Percentiles rank a stretch among this genome's conserved stretches.
phyloP scores from a whole-genome alignment of 2,329 filamentous ascomycete species.

The Penicillium griseofulvum region DNA sequence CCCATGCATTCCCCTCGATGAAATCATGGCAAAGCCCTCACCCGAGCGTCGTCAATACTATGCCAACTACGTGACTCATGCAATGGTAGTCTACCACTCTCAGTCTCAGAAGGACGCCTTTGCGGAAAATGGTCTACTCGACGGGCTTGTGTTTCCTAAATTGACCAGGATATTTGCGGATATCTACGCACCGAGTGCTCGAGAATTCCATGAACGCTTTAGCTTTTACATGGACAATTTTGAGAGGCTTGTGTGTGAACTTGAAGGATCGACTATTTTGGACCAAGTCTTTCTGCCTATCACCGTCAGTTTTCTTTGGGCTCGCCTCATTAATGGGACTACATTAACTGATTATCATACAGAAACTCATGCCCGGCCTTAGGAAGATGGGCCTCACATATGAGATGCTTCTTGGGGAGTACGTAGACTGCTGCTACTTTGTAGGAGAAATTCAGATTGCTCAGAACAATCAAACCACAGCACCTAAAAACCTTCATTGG shows the following conservation, averaged over 20 bases:
- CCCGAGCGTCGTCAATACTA: neutral
- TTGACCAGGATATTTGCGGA: neutral
- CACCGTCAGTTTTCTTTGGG: neutral
- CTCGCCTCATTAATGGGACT: neutral
- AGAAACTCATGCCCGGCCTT: neutral
- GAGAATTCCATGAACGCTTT: too few species aligned
- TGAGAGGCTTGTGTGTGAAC: neutral
- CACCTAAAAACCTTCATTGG: neutral
- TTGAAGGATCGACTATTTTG: neutral
- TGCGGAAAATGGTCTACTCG: neutral
- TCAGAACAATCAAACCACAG: neutral
- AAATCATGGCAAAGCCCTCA: neutral
- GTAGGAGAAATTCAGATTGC: neutral
- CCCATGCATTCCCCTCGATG: neutral
- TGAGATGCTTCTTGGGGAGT: neutral
- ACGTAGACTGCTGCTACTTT: neutral
- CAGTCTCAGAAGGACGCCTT: neutral
- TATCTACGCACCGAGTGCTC: neutral
- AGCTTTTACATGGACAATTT: neutral
- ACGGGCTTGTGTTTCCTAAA: neutral
- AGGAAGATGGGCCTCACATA: neutral
- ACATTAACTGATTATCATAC: neutral
- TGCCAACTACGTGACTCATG: neutral
- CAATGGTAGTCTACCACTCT: neutral
- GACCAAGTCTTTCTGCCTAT: neutral